phyloP scores from a whole-genome alignment of 2,329 filamentous ascomycete species.

The Aspergillus spinulosporus region DNA sequence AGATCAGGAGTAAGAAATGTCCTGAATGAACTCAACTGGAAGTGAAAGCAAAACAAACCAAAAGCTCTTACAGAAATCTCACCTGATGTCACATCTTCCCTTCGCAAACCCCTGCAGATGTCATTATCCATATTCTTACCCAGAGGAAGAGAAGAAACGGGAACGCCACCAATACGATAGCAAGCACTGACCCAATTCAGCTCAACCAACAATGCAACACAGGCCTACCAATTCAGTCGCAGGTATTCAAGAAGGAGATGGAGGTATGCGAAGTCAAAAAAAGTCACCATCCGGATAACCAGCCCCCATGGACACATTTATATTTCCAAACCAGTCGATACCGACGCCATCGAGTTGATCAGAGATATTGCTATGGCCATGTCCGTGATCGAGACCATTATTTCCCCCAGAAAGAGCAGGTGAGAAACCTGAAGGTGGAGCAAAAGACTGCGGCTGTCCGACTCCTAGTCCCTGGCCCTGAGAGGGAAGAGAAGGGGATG shows the following conservation, averaged over 20 bases:
- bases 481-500: neutral
- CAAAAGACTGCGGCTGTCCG: neutral
- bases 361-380: neutral
- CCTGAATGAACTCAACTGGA: neutral
- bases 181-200: neutral
- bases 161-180: neutral
- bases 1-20: neutral
- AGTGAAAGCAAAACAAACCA: neutral
- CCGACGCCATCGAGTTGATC: neutral
- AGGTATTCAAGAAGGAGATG: neutral
- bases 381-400: neutral
- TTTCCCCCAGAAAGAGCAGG: neutral
- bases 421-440: neutral
- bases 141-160: neutral
- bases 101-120: neutral
- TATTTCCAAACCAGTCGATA: neutral
- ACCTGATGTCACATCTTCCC: neutral
- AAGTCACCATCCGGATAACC: neutral
- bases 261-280: neutral
- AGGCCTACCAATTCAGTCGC: neutral
- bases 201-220: neutral
- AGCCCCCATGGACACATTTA: neutral
- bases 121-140: neutral
- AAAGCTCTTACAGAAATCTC: constrained; percentile 3
- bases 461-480: neutral